These are phyloP conservation scores for Arctium lappa DNA, from an alignment of 129 eudicot genomes.

Conservation along the genomic window DNA sequence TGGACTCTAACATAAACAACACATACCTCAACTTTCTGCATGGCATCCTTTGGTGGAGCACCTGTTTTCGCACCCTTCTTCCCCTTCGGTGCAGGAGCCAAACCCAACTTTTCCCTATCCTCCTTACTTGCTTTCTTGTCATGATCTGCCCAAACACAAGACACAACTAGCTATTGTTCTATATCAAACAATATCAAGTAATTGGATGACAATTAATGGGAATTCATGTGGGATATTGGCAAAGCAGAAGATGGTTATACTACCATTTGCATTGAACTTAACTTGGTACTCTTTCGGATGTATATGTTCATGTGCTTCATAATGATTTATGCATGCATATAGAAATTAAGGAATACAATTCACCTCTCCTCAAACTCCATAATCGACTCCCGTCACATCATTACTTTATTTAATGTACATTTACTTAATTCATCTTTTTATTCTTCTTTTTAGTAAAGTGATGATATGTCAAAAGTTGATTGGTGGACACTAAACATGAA, in stretches of 20 bases:
- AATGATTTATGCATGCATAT: background rate
- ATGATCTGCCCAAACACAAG: conserved; percentile 28
- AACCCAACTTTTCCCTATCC: conserved; percentile 72
- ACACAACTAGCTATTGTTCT: background rate
- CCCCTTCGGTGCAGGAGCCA: conserved; percentile 45
- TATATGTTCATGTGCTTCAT: background rate
- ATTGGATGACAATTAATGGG: background rate
- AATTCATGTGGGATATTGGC: background rate
- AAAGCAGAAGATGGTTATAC: background rate
- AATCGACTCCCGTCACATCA: background rate
- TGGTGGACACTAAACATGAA: background rate
- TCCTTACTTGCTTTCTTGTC: conserved; percentile 42
- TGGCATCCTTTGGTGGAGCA: conserved; percentile 57
- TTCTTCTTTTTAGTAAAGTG: background rate
- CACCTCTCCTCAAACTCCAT: background rate
- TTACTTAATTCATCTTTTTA: background rate
- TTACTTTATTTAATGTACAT: background rate
- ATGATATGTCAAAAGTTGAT: background rate
- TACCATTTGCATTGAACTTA: background rate
- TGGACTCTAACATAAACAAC: background rate
- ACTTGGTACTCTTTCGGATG: background rate
- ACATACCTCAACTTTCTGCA: conserved; percentile 78
- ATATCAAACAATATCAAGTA: background rate
- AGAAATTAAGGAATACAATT: background rate
- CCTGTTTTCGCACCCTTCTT: conserved; percentile 36